Evolutionary conservation across 2,329 filamentous ascomycete species (phyloP), one percentile per base, ranked within the genome.

Genomic region (Fusarium drepaniforme): DNA sequence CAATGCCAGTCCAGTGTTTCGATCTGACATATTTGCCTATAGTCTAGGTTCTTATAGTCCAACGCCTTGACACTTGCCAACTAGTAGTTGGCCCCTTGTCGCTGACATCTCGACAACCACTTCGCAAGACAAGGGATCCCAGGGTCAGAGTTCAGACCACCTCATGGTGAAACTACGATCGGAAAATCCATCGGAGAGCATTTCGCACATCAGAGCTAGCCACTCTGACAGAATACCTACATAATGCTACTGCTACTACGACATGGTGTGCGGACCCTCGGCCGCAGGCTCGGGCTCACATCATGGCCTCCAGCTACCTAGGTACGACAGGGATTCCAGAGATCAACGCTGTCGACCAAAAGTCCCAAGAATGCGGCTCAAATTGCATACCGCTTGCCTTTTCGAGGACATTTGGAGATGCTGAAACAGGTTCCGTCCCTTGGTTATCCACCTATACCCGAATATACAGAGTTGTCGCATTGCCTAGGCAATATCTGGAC

Each of bases 301-400:
- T 56, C 35, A 40, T 38, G 30, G 46, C 60, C 44, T 37, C 35
- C 35, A 37, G 35, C 35, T 30, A 25, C 23, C 42, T 18, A 33
- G 23, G n/a, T 44, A 42, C 18, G 33, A 35, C 61, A 64, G 35
- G 61, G 61, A 64, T 64, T 9, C 23, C 46, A 64, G 28, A 56
- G 61, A 64, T 64, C 61, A 56, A 40, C 46, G 7, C 28, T 13
- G 35, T 40, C 46, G 25, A 49, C 44, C 46, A 64, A 42, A 63
- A 64, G 61, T 56, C 61, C 61, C 61, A 30, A 25, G 35, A 56
- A 64, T 64, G 61, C 61, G 61, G 61, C 61, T 64, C 61, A 64
- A 64, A 33, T 64, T 35, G 6, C 61, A 57, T 13, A 30, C 18
- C 21, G 46, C 33, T 21, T 64, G 35, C 61, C 61, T 40, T 30